Evolutionary conservation across 495 filamentous ascomycete genomes (phyloP).

Genomic region (Lepraria neglecta): DNA sequence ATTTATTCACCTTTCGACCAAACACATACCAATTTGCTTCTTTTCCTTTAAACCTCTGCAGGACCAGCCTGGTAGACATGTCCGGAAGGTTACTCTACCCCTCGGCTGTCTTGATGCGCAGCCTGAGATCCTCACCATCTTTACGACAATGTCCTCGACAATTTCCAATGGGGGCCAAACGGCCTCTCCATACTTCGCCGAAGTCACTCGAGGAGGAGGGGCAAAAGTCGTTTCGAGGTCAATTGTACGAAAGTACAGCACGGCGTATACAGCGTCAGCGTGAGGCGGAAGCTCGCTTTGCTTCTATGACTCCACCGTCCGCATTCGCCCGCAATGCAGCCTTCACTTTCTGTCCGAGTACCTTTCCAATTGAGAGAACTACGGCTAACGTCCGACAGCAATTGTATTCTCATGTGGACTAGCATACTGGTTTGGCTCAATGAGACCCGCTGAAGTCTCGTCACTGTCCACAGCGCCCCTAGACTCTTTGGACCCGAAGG

Average conservation of each 20-base stretch:
- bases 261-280: conserved; percentile 69
- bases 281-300: conserved; percentile 60
- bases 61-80: background rate
- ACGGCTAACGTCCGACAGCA: conserved; percentile 32
- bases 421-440: conserved; percentile 66
- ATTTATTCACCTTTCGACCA: conserved; percentile 3
- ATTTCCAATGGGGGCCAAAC: background rate
- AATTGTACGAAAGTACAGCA: conserved; percentile 79
- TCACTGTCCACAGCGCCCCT: conserved; percentile 70
- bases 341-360: conserved; percentile 55
- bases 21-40: background rate
- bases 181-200: conserved; percentile 11
- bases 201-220: conserved; percentile 28
- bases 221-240: conserved; percentile 63
- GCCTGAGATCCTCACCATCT: background rate
- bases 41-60: background rate
- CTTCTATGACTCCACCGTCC: conserved; percentile 48
- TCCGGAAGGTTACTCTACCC: conserved; percentile 5
- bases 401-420: conserved; percentile 54
- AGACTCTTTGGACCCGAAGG: conserved; percentile 41
- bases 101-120: conserved; percentile 8
- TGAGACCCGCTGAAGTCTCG: conserved; percentile 52
- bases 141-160: conserved; percentile 13
- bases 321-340: conserved; percentile 51
- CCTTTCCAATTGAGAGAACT: conserved; percentile 7